Conservation (phyloP, 192 early-diverging fungal species). For the Backusella liffmaniae region DNA sequence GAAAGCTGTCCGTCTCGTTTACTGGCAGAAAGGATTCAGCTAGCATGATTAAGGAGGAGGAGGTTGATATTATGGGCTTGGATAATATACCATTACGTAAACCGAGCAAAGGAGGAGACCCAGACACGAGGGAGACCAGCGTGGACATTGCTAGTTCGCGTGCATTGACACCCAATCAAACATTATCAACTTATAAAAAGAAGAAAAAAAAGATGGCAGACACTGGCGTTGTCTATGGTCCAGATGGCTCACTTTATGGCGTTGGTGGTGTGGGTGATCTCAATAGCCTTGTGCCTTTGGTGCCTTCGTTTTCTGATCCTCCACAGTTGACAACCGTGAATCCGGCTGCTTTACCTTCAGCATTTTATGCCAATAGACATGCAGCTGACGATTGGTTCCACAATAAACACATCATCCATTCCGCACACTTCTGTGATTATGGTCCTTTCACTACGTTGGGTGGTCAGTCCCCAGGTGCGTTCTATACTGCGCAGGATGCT, state of each 20-base stretch:
- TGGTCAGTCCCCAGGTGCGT: slow-evolving; percentile 16
- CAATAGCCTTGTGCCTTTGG: slow-evolving; percentile 6
- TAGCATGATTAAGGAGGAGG: slow-evolving; percentile 36
- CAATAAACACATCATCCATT: slow-evolving; percentile 26
- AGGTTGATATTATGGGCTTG: slow-evolving; percentile 39
- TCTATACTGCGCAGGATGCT: slow-evolving; percentile 32
- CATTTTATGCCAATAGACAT: slow-evolving; percentile 23
- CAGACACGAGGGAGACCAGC: slow-evolving; percentile 17
- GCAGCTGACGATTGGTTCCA: slow-evolving; percentile 25
- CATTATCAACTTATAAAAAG: slow-evolving; percentile 17
- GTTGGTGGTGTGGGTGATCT: slow-evolving; percentile 20
- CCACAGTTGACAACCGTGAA: slow-evolving; percentile 39
- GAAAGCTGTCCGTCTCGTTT: slow-evolving; percentile 7
- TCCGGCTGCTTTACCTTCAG: slow-evolving; percentile 29
- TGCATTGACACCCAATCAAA: slow-evolving; percentile 17
- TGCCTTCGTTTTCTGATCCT: slow-evolving; percentile 26
- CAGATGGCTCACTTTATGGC: slow-evolving; percentile 24
- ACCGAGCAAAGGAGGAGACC: slow-evolving; percentile 10
- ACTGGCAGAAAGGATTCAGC: slow-evolving; percentile 2
- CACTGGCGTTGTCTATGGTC: slow-evolving; percentile 26
- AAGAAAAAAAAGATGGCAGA: slow-evolving; percentile 37
- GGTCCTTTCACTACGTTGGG: slow-evolving; percentile 29
- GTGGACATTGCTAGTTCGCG: slow-evolving; percentile 17
- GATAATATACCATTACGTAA: slow-evolving; percentile 23
- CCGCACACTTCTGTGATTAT: slow-evolving; percentile 30